These are phyloP conservation scores for Asterochloris erici DNA, from an alignment of 139 green algal genomes.

Conservation along the genomic window DNA sequence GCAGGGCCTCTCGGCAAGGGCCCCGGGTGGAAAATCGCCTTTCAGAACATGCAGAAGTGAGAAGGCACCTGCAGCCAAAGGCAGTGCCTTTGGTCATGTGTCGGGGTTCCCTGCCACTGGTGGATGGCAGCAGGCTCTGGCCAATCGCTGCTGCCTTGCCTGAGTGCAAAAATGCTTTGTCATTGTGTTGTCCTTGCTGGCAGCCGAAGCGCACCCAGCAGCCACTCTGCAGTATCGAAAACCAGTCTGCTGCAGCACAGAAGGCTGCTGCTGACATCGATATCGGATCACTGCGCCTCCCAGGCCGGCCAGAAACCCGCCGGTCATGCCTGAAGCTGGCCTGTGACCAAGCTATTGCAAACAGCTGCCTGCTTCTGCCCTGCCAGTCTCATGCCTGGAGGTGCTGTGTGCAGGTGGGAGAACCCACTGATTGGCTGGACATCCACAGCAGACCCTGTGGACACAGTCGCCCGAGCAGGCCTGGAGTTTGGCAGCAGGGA, in stretches of 20 bases:
- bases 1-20: constrained; percentile 27
- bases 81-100: too few species aligned
- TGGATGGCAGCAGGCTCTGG: not conserved
- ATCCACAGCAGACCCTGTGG: constrained; percentile 84
- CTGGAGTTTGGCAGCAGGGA: constrained; percentile 66
- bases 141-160: not conserved
- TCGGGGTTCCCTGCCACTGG: too few species aligned
- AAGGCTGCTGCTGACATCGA: not conserved
- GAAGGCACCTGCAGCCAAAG: not conserved
- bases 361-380: not conserved
- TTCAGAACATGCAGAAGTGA: constrained; percentile 63
- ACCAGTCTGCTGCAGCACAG: too few species aligned
- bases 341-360: not conserved
- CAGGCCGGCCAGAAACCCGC: not conserved
- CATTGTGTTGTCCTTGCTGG: not conserved
- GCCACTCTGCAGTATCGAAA: not conserved
- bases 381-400: too few species aligned
- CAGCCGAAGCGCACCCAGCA: not conserved
- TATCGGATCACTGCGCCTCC: not conserved
- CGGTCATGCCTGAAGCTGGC: not conserved
- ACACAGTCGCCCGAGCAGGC: constrained; percentile 61
- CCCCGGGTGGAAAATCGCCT: constrained; percentile 74
- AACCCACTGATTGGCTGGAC: constrained; percentile 98
- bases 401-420: constrained; percentile 67
- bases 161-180: not conserved